A percentile compares a stretch with the other conserved stretches of the same genome.
These are phyloP conservation scores for Sextonia rubra DNA, from an alignment of 164 flowering plant species.

Conservation along the genomic window DNA sequence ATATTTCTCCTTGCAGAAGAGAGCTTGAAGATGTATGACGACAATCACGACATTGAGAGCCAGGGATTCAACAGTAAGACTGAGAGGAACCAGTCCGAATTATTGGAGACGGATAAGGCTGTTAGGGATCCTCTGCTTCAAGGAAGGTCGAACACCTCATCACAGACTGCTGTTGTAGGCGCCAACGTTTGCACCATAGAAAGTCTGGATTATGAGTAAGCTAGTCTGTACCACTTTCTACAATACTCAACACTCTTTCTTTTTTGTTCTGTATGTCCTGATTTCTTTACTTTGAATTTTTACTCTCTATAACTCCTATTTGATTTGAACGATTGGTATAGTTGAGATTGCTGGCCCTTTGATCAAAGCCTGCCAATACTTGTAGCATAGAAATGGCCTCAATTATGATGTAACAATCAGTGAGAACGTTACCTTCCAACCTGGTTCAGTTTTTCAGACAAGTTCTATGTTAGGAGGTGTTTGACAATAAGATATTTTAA, in stretches of 20 bases:
- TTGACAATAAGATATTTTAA: no score
- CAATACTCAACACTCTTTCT: not conserved
- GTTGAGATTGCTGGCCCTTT: no score
- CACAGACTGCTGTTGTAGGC: slow-evolving; percentile 78
- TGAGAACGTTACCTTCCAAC: no score
- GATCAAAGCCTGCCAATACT: no score
- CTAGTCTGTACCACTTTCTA: no score
- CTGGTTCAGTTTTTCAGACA: no score
- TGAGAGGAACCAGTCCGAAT: slow-evolving; percentile 25
- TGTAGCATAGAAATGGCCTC: no score
- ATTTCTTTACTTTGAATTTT: no score
- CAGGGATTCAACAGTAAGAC: slow-evolving; percentile 19
- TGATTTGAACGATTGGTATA: no score
- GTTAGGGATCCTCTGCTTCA: slow-evolving; percentile 43
- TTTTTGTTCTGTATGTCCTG: not conserved
- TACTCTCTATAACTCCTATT: no score
- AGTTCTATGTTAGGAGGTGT: no score
- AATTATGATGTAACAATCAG: no score
- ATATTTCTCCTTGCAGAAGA: slow-evolving; percentile 9
- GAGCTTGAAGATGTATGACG: slow-evolving; percentile 19
- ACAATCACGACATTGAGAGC: slow-evolving; percentile 29
- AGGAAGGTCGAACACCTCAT: slow-evolving; percentile 47
- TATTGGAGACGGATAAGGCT: slow-evolving; percentile 16
- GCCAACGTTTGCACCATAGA: slow-evolving; percentile 64
- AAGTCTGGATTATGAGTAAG: slow-evolving; percentile 83